Evolutionary conservation across 768 basidiomycete species (phyloP), one percentile per base, ranked within the genome.

Genomic region (Chalciporus piperatus): DNA sequence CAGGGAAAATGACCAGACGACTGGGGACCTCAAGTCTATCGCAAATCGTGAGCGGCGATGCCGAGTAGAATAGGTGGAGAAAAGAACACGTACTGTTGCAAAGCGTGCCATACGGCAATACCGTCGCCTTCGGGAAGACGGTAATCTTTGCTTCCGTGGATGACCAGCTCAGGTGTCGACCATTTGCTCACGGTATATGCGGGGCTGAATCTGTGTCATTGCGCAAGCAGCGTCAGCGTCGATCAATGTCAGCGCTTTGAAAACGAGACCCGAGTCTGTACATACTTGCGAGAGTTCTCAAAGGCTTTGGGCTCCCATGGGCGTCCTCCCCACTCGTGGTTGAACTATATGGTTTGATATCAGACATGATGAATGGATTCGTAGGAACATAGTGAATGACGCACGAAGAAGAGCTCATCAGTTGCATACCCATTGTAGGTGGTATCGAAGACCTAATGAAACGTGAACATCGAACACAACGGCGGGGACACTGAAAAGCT

Each of bases 131-230:
- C 92, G 0, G 91, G 85, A 33, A 97, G 74, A 27, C 93, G 84
- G 61, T 85, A 96, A 65, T 96, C 93, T 69, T 88, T 92, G 57
- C 88, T 89, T 19, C 90, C 83, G 56, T 97, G 94, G 49, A 96
- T 85, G 47, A 89, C 70, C 17, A 97, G 70, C 66, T 91, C 80
- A 6, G 94, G 94, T 0, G 89, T 95, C 14, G 82, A 81, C 91
- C 92, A 96, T 50, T 89, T 89, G 52, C 76, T 62, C 6, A 94
- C 91, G 59, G 82, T 90, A 67, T 92, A 87, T 27, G 82, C 74
- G 16, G 94, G 93, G 71, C 82, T 94, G 70, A 73, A 88, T 60
- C 85, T 88, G 43, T 10, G 10, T 17, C 25, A 17, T n/a, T 5
- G 16, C 1, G 25, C 2, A 41, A 37, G 40, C 12, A 42, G 13